phyloP scores from a whole-genome alignment of 805 yeast species.

The Yamadazyma paraphyllophila region DNA sequence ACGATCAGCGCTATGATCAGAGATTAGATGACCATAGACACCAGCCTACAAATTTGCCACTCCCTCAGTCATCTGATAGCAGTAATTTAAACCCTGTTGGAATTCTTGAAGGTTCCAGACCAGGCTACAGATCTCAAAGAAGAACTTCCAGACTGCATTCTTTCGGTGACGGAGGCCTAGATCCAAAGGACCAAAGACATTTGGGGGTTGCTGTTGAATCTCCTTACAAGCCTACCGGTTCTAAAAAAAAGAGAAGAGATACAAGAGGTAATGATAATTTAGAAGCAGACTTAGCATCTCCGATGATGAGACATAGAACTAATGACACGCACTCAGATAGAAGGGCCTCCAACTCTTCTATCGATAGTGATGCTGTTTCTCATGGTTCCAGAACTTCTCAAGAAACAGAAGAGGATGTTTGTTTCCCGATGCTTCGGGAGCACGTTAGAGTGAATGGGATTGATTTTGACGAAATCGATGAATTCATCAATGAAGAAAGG shows the following conservation, averaged over 20 bases:
- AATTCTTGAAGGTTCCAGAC: slow-evolving; percentile 7
- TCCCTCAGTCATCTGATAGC: slow-evolving; percentile 14
- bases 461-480: slow-evolving; percentile 88
- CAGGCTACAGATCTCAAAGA: slow-evolving; percentile 8
- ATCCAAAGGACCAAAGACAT: slow-evolving; percentile 17
- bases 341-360: slow-evolving; percentile 35
- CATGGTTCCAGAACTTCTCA: slow-evolving; percentile 77
- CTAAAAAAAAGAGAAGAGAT: slow-evolving; percentile 11
- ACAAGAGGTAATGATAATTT: slow-evolving; percentile 17
- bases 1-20: slow-evolving; percentile 26
- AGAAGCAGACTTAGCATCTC: slow-evolving; percentile 26
- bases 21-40: slow-evolving; percentile 41
- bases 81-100: slow-evolving; percentile 8
- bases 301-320: slow-evolving; percentile 26
- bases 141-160: slow-evolving; percentile 12
- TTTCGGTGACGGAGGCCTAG: slow-evolving; percentile 13
- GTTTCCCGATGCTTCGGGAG: slow-evolving; percentile 86
- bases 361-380: slow-evolving; percentile 67
- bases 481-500: slow-evolving; percentile 63
- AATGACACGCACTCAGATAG: slow-evolving; percentile 26
- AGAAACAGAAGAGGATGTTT: slow-evolving; percentile 96
- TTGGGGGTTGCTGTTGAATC: slow-evolving; percentile 4
- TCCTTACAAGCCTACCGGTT: slow-evolving; percentile 5
- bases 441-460: slow-evolving; percentile 65
- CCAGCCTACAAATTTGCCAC: slow-evolving; percentile 35